Percentiles rank a stretch among this genome's conserved stretches.
Evolutionary conservation across 805 yeast species (phyloP).

Genomic region (Jamesozyma hellenica): DNA sequence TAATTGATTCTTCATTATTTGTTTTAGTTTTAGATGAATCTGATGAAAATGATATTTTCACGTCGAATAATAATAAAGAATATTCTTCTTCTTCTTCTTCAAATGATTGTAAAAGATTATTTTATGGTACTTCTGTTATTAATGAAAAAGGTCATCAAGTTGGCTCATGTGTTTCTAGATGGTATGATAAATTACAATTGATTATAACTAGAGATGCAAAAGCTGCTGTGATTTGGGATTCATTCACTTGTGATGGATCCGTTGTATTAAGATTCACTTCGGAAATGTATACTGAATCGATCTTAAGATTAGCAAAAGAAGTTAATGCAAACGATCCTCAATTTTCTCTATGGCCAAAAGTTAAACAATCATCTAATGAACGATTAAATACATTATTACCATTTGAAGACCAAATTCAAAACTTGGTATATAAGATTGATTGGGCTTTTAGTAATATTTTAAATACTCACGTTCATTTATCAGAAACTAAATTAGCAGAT

Average conservation of each 20-base stretch:
- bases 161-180: constrained; percentile 86
- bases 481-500: constrained; percentile 82
- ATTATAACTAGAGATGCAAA: constrained; percentile 76
- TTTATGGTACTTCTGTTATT: constrained; percentile 69
- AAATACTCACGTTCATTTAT: constrained; percentile 51
- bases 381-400: neutral
- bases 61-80: neutral
- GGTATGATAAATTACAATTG: constrained; percentile 87
- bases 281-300: constrained; percentile 84
- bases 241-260: constrained; percentile 89
- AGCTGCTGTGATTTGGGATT: constrained; percentile 86
- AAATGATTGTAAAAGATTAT: constrained; percentile 46
- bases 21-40: constrained; percentile 74
- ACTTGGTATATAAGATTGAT: constrained; percentile 21
- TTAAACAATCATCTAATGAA: constrained; percentile 15
- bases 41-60: constrained; percentile 13
- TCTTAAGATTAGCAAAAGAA: constrained; percentile 68
- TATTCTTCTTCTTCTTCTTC: too few relatives aligned
- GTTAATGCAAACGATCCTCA: constrained; percentile 49
- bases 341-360: constrained; percentile 31
- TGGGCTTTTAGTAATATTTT: constrained; percentile 33
- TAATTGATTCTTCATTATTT: constrained; percentile 71
- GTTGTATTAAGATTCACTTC: constrained; percentile 80
- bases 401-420: constrained; percentile 3
- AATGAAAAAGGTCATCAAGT: constrained; percentile 71